Base-by-base conservation (phyloP, 2,329 filamentous ascomycete genomes). In the Pseudogymnoascus sp. region DNA sequence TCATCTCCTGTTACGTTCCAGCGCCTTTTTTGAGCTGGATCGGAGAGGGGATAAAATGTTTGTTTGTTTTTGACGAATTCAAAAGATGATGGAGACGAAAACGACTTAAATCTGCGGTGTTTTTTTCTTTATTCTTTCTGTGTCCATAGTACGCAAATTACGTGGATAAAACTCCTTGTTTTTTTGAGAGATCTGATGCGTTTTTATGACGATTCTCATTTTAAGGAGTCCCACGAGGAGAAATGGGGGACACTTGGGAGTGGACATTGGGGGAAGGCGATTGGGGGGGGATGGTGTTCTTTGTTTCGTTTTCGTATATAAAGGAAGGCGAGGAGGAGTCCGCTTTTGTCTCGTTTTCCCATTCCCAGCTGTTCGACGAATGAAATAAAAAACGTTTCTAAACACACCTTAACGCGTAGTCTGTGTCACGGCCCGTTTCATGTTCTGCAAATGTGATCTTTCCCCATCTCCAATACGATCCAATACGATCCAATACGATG, bases 41-140 rank as follows among this genome's bases (percentile, higher is more conserved):
- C 47, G 47, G 47, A 54, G 26, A 31, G 47, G 47, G 47, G 26
- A 18, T 18, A 31, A 37, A 54, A 31, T 54, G 47, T 16, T 51
- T 51, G 45, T 54, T 54, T 31, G 47, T 54, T 54, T 54, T 54
- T 54, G 47, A 54, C 47, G 47, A 54, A 54, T 31, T 31, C 47
- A 54, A 54, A 54, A 54, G 47, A 54, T 54, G 47, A 54, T 31
- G 47, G 47, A 54, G 47, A 54, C 47, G 47, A 54, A 54, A 54
- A 54, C 47, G 47, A 54, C 10, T n/a, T n/a, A 54, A 12, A 47
- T 26, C 11, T 54, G 26, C 5, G 16, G 16, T 11, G 21, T 31
- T 31, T 54, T 54, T 54, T 54, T 10, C 47, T 54, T 54, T 54
- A 31, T 31, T 18, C 47, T 31, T 54, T 54, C 47, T 26, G 26